Evolutionary conservation across 495 filamentous ascomycete species (phyloP), one percentile per base, ranked within the genome.

Genomic region (Tuber melanosporum): DNA sequence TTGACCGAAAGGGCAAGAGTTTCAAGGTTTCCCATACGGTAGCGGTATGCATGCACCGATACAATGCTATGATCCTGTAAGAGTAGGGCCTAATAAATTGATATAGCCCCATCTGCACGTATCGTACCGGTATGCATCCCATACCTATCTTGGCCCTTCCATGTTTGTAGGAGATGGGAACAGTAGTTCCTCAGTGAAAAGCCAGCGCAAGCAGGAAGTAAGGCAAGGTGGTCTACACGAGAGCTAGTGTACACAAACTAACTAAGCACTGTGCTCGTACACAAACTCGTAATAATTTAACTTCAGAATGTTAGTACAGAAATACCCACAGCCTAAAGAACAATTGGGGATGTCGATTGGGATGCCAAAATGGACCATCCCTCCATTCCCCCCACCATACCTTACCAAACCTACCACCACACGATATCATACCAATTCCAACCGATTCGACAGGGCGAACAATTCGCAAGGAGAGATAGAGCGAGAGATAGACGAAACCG

Each of bases 281-380:
- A 36, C 32, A 47, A 19, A 14, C 15, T 66, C 32, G 32, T 32
- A 66, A 66, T 26, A 36, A 15, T 3, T 36, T 66, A 43, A 43
- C 42, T 43, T 46, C 0, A 66, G 12, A 66, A 36, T 36, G 26
- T 36, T 36, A 66, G 57, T 7, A 66, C 10, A 66, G 3, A 3
- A 66, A 66, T 12, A 66, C 57, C 6, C 57, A 36, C 26, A 66
- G 57, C 12, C 32, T 36, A 66, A 66, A 66, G 57, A 36, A 36
- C 57, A 12, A 66, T 66, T 66, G 57, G 57, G 57, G 57, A 66
- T 66, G 14, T 66, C 14, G 57, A 66, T 66, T 66, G 57, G 32
- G 12, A 32, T 0, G 26, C 57, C 26, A 32, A 66, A 66, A 66
- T 36, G 32, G 57, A 36, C 57, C 57, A 66, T 62, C 52, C 22